phyloP scores from a whole-genome alignment of 495 filamentous ascomycete genomes.

The Aspergillus steynii region DNA sequence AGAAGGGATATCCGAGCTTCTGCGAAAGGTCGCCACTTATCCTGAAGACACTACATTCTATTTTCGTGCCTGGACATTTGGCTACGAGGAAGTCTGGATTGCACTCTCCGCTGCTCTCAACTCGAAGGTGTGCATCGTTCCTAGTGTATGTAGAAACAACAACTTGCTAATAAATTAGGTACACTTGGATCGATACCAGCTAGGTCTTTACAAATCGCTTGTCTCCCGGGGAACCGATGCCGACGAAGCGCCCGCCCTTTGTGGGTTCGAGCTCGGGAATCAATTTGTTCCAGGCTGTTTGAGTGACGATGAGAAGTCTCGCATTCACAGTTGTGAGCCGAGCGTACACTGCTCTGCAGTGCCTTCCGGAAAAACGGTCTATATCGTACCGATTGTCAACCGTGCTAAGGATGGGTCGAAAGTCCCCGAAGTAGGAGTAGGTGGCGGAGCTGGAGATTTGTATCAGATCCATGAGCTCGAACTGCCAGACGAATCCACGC shows the following conservation, averaged over 20 bases:
- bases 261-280: slow-evolving; percentile 79
- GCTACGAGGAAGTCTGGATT: slow-evolving; percentile 90
- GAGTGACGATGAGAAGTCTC: slow-evolving; percentile 60
- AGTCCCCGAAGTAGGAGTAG: slow-evolving; percentile 72
- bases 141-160: neutral
- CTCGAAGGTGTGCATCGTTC: slow-evolving; percentile 51
- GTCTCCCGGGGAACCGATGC: slow-evolving; percentile 35
- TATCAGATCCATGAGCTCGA: slow-evolving; percentile 65
- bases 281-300: slow-evolving; percentile 65
- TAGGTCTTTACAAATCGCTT: slow-evolving; percentile 70
- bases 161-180: slow-evolving; percentile 49
- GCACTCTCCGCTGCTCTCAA: slow-evolving; percentile 70
- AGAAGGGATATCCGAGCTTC: slow-evolving; percentile 72
- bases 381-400: slow-evolving; percentile 75
- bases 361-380: slow-evolving; percentile 58
- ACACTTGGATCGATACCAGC: slow-evolving; percentile 82
- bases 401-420: slow-evolving; percentile 57
- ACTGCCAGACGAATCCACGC: slow-evolving; percentile 43
- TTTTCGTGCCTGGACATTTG: slow-evolving; percentile 90
- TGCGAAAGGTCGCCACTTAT: slow-evolving; percentile 67
- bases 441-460: slow-evolving; percentile 77
- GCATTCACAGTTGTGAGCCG: slow-evolving; percentile 87
- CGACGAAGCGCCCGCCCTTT: slow-evolving; percentile 64
- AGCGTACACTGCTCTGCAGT: slow-evolving; percentile 62
- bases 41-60: slow-evolving; percentile 78